phyloP scores from a whole-genome alignment of 345 rosid genomes.

The Salix brachista region DNA sequence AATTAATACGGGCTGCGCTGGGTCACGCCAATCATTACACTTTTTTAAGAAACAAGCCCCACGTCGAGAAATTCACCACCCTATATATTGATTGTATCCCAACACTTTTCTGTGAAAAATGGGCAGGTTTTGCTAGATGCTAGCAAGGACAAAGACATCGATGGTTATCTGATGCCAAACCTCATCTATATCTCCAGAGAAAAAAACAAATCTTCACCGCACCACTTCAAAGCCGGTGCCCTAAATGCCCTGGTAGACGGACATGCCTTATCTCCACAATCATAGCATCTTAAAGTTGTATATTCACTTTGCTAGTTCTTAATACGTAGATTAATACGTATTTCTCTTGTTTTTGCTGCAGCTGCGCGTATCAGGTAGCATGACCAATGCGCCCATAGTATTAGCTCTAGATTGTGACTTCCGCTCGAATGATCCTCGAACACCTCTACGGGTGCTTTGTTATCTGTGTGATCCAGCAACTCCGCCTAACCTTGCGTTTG shows the following conservation, averaged over 20 bases:
- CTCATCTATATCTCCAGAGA: conserved; percentile 63
- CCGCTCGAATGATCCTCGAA: conserved; percentile 63
- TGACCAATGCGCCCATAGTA: conserved; percentile 67
- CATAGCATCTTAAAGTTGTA: background rate
- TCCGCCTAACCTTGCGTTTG: conserved; percentile 25
- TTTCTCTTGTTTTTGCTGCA: conserved; percentile 9
- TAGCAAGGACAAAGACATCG: conserved; percentile 35
- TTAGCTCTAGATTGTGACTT: conserved; percentile 80
- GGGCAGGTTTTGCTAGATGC: conserved; percentile 46
- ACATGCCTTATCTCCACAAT: background rate
- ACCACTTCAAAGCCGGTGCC: conserved; percentile 84
- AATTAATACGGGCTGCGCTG: too few relatives aligned
- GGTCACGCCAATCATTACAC: too few relatives aligned
- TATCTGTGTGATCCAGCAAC: conserved; percentile 43
- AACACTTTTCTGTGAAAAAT: background rate
- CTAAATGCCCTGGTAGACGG: conserved; percentile 52
- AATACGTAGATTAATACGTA: too few relatives aligned
- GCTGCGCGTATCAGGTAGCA: conserved; percentile 65
- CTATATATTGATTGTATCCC: too few relatives aligned
- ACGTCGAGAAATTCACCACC: too few relatives aligned
- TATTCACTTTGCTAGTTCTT: too few relatives aligned
- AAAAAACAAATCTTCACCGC: conserved; percentile 45
- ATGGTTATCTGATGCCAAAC: conserved; percentile 44
- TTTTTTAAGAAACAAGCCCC: too few relatives aligned
- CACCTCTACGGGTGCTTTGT: conserved; percentile 50